Evolutionary conservation across 257 asterid species (phyloP).

Genomic region (Cruciata laevipes): DNA sequence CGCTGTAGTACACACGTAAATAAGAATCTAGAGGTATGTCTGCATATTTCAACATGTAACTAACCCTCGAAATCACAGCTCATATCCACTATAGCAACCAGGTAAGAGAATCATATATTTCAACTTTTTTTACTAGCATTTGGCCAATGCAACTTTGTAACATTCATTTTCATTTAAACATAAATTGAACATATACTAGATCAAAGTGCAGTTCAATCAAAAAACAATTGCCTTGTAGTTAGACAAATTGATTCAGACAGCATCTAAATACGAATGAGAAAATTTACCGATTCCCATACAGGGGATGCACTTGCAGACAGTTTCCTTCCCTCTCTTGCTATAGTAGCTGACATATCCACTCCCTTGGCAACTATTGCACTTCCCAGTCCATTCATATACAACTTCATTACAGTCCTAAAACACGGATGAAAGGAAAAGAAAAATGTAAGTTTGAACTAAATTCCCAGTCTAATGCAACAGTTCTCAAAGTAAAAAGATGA

Average conservation of each 20-base stretch:
- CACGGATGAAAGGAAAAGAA: too few species aligned
- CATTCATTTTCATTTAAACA: neutral
- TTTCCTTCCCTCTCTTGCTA: constrained; percentile 76
- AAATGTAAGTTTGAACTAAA: neutral
- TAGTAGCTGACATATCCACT: constrained; percentile 77
- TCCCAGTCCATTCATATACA: constrained; percentile 97
- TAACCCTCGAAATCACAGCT: neutral
- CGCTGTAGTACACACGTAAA: neutral
- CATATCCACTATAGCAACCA: neutral
- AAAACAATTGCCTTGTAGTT: neutral
- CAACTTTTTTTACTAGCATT: neutral
- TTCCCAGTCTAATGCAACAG: neutral
- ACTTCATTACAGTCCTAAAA: constrained; percentile 72
- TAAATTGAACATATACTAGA: neutral
- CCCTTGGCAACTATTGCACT: constrained; percentile 95
- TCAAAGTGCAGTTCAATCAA: neutral
- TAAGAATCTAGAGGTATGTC: neutral
- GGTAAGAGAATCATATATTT: neutral
- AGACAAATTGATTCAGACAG: neutral
- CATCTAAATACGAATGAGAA: neutral
- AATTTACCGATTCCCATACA: constrained; percentile 72
- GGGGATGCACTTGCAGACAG: constrained; percentile 90
- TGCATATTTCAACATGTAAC: neutral
- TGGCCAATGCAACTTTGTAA: neutral
- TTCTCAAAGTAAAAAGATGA: neutral